Evolutionary conservation across 176 grass and related monocot genomes (phyloP).

Genomic region (Triticum aestivum): IWGSC_CS_RefSeq_v2.1 NC_057806.1:210083477-210083976

Average conservation of each 20-base stretch:
- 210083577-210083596: slow-evolving; percentile 92
- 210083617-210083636: slow-evolving; percentile 93
- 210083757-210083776: slow-evolving; percentile 80
- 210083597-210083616: slow-evolving; percentile 72
- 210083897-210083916: slow-evolving; percentile 17
- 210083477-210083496: slow-evolving; percentile 66
- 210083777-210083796: neutral
- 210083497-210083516: slow-evolving; percentile 57
- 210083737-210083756: slow-evolving; percentile 53
- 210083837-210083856: neutral
- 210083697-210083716: slow-evolving; percentile 92
- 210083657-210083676: slow-evolving; percentile 90
- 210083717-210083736: slow-evolving; percentile 83
- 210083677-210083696: slow-evolving; percentile 92
- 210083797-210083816: slow-evolving; percentile 11
- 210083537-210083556: slow-evolving; percentile 96
- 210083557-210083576: slow-evolving; percentile 91
- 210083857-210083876: neutral
- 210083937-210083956: neutral
- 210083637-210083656: slow-evolving; percentile 64
- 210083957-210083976: neutral
- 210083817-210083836: neutral
- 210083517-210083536: slow-evolving; percentile 99
- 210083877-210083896: neutral
- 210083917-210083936: neutral